phyloP scores from a whole-genome alignment of 1,284 basidiomycete species.

The Naganishia albida region DNA sequence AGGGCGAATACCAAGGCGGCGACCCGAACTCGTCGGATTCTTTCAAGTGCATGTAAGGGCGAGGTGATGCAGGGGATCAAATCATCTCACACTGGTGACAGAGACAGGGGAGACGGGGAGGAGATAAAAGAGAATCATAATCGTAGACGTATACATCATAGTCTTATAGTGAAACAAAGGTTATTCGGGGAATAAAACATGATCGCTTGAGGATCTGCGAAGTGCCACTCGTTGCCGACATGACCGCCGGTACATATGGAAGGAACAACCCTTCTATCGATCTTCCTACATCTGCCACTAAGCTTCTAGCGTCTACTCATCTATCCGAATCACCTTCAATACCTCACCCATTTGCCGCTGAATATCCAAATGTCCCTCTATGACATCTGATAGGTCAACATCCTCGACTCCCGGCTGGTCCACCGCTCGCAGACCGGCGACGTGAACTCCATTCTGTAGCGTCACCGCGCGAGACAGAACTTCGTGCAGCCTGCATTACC shows the following conservation, averaged over 20 bases:
- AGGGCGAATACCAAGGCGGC: conserved; percentile 16
- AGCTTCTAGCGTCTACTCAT: conserved; percentile 34
- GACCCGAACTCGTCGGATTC: conserved; percentile 24
- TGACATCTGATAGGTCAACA: conserved; percentile 52
- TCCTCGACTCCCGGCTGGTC: conserved; percentile 54
- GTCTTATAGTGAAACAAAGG: background rate
- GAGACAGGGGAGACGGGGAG: background rate
- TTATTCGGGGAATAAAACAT: background rate
- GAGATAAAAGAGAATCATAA: background rate
- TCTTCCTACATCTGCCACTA: background rate
- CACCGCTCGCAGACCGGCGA: conserved; percentile 54
- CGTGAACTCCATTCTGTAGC: conserved; percentile 47
- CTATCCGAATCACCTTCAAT: conserved; percentile 47
- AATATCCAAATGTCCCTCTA: conserved; percentile 53
- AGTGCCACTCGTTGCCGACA: too few relatives aligned
- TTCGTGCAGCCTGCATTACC: conserved; percentile 54
- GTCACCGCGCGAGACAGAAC: conserved; percentile 55
- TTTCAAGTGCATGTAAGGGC: conserved; percentile 3
- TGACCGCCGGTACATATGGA: background rate
- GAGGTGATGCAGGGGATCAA: too few relatives aligned
- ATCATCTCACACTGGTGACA: too few relatives aligned
- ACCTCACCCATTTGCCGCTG: conserved; percentile 51
- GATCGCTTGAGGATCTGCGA: too few relatives aligned
- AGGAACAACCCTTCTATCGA: too few relatives aligned
- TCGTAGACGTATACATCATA: background rate